phyloP scores from a whole-genome alignment of 2,329 filamentous ascomycete genomes.

The Rhinocladiella similis region DNA sequence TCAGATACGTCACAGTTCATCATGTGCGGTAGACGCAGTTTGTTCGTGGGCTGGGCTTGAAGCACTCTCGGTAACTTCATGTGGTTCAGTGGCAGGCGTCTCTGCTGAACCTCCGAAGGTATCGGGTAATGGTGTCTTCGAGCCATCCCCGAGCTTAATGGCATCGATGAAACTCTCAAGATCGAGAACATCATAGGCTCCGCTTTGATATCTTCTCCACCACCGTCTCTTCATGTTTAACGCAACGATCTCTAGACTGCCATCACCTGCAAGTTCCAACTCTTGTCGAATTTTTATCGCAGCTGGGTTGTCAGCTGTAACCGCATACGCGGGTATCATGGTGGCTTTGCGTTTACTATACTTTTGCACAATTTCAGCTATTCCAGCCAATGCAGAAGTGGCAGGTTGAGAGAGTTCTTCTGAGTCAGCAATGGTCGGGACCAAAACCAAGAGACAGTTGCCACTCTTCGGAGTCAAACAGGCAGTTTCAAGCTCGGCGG shows the following conservation, averaged over 20 bases:
- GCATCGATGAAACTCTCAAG: conserved; percentile 86
- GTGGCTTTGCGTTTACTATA: conserved; percentile 65
- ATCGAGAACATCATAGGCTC: conserved; percentile 56
- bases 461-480: conserved; percentile 76
- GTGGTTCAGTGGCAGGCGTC: conserved; percentile 3
- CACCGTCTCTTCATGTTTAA: conserved; percentile 82
- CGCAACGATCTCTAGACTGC: conserved; percentile 71
- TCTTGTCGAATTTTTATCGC: conserved; percentile 56
- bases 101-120: conserved; percentile 50
- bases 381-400: conserved; percentile 58
- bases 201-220: conserved; percentile 71
- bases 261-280: conserved; percentile 59
- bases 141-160: conserved; percentile 85
- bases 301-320: conserved; percentile 64
- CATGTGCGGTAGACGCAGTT: conserved; percentile 14
- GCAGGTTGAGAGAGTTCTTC: conserved; percentile 45
- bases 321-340: conserved; percentile 79
- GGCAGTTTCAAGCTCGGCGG: conserved; percentile 64
- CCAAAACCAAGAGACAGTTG: conserved; percentile 79
- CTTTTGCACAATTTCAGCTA: conserved; percentile 76
- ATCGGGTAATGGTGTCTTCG: conserved; percentile 72
- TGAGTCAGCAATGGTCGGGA: conserved; percentile 56
- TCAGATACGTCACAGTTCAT: conserved; percentile 18
- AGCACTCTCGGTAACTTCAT: conserved; percentile 22
- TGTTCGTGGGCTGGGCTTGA: conserved; percentile 12